These are phyloP conservation scores for Quambalaria eucalypti DNA, from an alignment of 1,284 basidiomycete genomes.

Conservation along the genomic window DNA sequence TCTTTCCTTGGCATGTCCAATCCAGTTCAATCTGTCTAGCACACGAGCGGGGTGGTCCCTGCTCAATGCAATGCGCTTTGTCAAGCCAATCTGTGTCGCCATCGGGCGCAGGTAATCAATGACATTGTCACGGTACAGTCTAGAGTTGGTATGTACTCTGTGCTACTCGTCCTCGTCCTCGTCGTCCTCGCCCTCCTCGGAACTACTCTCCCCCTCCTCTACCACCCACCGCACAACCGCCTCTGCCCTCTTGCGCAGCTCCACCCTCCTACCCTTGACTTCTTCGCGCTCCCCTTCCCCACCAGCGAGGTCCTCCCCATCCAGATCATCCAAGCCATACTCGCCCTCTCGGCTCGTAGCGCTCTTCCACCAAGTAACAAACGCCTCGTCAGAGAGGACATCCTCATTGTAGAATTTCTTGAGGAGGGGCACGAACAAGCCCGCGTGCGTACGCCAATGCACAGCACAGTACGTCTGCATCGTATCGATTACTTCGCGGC, in stretches of 20 bases:
- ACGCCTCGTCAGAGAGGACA: constrained; percentile 48
- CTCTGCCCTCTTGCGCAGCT: constrained; percentile 46
- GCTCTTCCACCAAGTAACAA: constrained; percentile 48
- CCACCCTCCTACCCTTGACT: constrained; percentile 34
- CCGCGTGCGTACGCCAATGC: constrained; percentile 10
- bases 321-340: too few species aligned
- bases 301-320: constrained; percentile 8
- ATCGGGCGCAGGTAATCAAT: too few species aligned
- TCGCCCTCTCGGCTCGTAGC: constrained; percentile 9
- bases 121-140: too few species aligned
- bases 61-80: too few species aligned
- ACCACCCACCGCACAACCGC: constrained; percentile 48
- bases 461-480: constrained; percentile 41
- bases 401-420: constrained; percentile 50
- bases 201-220: constrained; percentile 44
- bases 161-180: constrained; percentile 8
- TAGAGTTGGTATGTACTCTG: too few species aligned
- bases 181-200: constrained; percentile 39
- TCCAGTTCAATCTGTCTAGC: too few species aligned
- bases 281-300: constrained; percentile 15
- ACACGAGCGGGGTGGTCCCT: too few species aligned
- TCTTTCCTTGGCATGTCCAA: too few species aligned
- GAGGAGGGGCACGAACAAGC: constrained; percentile 47
- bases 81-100: too few species aligned
- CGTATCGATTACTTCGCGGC: constrained; percentile 13